Conservation (phyloP, 2,329 filamentous ascomycete genomes). For the Fusarium cicatricum region DNA sequence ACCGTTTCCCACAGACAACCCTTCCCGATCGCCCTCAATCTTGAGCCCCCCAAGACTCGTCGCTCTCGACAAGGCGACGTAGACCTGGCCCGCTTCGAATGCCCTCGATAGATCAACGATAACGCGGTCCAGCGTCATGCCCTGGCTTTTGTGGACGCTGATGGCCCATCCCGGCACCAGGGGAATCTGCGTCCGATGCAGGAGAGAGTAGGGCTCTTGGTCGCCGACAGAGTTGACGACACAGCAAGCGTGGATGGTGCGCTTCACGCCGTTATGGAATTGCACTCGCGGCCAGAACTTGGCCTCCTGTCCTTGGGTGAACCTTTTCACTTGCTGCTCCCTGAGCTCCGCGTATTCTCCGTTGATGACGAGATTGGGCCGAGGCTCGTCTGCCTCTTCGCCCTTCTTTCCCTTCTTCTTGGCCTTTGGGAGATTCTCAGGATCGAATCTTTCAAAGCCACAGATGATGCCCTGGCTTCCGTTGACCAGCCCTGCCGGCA, state of each 20-base stretch:
- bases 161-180: conserved; percentile 68
- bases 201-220: conserved; percentile 53
- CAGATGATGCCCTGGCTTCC: conserved; percentile 40
- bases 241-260: conserved; percentile 61
- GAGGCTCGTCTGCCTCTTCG: neutral
- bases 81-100: conserved; percentile 67
- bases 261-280: conserved; percentile 57
- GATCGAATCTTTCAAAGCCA: conserved; percentile 24
- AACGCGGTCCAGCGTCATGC: conserved; percentile 67
- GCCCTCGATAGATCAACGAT: conserved; percentile 60
- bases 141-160: conserved; percentile 70
- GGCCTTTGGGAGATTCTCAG: neutral
- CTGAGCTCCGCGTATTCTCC: conserved; percentile 12
- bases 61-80: conserved; percentile 54
- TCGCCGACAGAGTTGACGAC: conserved; percentile 57
- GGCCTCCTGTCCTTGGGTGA: conserved; percentile 1
- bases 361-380: neutral
- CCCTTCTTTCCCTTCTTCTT: neutral
- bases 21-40: conserved; percentile 7
- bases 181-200: conserved; percentile 68
- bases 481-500: conserved; percentile 25
- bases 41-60: conserved; percentile 28
- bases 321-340: conserved; percentile 11
- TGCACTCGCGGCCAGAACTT: conserved; percentile 47
- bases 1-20: neutral